These are phyloP conservation scores for Salix udensis DNA, from an alignment of 345 rosid genomes.

Conservation along the genomic window DNA sequence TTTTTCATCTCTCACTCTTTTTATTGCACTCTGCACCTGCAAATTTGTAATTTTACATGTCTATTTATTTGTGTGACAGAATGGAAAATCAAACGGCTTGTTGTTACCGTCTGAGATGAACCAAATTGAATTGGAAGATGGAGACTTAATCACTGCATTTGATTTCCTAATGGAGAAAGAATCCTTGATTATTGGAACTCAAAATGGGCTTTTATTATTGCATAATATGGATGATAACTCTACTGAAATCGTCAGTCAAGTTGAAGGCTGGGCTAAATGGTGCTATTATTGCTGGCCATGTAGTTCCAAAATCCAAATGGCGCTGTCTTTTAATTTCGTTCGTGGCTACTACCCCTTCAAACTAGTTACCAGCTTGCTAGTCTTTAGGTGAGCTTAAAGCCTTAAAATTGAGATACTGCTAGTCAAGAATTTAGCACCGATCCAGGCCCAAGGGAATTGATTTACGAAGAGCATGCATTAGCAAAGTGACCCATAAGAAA, in stretches of 20 bases:
- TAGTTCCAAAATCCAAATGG: not conserved
- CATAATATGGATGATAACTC: constrained; percentile 56
- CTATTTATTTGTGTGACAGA: constrained; percentile 32
- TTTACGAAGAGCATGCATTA: too few relatives aligned
- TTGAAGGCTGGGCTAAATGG: constrained; percentile 72
- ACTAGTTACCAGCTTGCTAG: too few relatives aligned
- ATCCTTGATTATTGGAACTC: constrained; percentile 73
- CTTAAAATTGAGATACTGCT: too few relatives aligned
- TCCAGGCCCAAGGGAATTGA: too few relatives aligned
- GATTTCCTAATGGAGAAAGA: constrained; percentile 93
- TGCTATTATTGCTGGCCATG: not conserved
- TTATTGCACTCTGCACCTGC: not conserved
- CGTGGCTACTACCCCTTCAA: not conserved
- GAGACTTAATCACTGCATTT: constrained; percentile 60
- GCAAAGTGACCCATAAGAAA: too few relatives aligned
- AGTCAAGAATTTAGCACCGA: too few relatives aligned
- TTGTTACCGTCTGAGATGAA: constrained; percentile 41
- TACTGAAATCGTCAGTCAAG: constrained; percentile 72
- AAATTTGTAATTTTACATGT: not conserved
- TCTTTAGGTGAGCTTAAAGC: too few relatives aligned
- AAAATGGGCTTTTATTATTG: constrained; percentile 56
- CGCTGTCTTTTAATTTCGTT: not conserved
- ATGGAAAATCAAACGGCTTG: constrained; percentile 38
- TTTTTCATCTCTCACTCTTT: constrained; percentile 10
- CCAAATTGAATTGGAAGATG: constrained; percentile 59